Base-by-base conservation (phyloP, 2,329 filamentous ascomycete species). In the Pseudofabraea citricarpa region DNA sequence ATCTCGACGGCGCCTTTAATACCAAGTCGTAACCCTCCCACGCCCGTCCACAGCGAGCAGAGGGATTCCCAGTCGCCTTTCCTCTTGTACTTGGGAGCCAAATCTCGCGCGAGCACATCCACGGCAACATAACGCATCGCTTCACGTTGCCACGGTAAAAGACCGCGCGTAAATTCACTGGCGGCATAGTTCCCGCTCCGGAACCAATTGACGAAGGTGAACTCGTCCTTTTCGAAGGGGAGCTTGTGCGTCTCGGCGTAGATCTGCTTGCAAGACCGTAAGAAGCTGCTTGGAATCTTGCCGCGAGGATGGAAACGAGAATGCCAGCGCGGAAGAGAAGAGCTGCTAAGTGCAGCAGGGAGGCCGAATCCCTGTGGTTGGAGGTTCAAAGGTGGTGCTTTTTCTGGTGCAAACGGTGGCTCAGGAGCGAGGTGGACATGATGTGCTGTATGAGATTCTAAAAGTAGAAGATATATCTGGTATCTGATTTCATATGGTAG, bases 201-300 rank as follows among this genome's bases (percentile, higher is more conserved):
- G 55, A 71, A 71, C 65, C 67, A 70, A 33, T 67, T 68, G 27
- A 66, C 58, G 46, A 73, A 75, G 19, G 64, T 63, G 45, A 74
- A 74, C 40, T 73, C 69, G 55, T 70, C 72, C 18, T 54, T 45
- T 6, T 54, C 49, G 49, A 71, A 72, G 2, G 72, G 68, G 2
- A 73, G 20, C 1, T 44, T 15, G 3, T 67, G 62, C 3, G 63
- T 58, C 48, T 75, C 72, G 40, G 52, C 23, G 56, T 73, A 73
- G 16, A 74, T 51, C 43, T 71, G 66, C 20, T 57, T 59, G 49
- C 61, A 68, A 18, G 61, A 49, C 5, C 43, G 47, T 2, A 74
- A 64, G 5, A 75, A 55, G 3, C 56, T 57, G 2, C 65, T 63
- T 0, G 73, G 71, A 2, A 74, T 54, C 15, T 63, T 64, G 13